phyloP scores from a whole-genome alignment of 306 rosid genomes.

The Astragalus glycyphyllos region DNA sequence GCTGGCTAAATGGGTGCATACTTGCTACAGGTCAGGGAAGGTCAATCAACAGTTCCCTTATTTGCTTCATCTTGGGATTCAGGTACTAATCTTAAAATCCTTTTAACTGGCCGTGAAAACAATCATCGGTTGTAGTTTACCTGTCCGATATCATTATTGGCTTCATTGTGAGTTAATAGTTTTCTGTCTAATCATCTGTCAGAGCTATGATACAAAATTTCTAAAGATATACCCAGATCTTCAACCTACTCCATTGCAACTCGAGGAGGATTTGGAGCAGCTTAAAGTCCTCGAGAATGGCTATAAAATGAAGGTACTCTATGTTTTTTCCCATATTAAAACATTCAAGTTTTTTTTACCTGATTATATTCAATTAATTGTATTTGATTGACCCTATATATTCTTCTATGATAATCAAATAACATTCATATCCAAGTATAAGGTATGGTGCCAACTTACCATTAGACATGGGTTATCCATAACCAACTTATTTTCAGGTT shows the following conservation, averaged over 20 bases:
- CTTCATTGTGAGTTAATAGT: constrained; percentile 22
- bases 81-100: constrained; percentile 37
- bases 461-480: constrained; percentile 8
- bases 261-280: constrained; percentile 97
- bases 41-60: constrained; percentile 71
- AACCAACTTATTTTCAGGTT: constrained; percentile 23
- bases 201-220: constrained; percentile 93
- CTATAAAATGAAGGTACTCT: constrained; percentile 90
- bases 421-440: constrained; percentile 19
- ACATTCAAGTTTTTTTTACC: not conserved
- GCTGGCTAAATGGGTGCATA: constrained; percentile 37
- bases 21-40: constrained; percentile 72
- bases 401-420: constrained; percentile 7
- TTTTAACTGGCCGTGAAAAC: not conserved
- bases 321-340: constrained; percentile 20
- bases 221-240: constrained; percentile 77
- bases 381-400: constrained; percentile 2
- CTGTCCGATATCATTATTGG: constrained; percentile 27
- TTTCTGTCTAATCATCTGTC: constrained; percentile 39
- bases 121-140: not conserved
- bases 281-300: constrained; percentile 98
- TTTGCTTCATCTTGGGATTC: constrained; percentile 56
- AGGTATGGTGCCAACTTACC: constrained; percentile 17
- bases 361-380: not conserved
- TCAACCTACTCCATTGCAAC: constrained; percentile 83